Percentiles rank a stretch among this genome's conserved stretches.
Conservation (phyloP, 305 asterid species). For the Solanum hybrid region DNA sequence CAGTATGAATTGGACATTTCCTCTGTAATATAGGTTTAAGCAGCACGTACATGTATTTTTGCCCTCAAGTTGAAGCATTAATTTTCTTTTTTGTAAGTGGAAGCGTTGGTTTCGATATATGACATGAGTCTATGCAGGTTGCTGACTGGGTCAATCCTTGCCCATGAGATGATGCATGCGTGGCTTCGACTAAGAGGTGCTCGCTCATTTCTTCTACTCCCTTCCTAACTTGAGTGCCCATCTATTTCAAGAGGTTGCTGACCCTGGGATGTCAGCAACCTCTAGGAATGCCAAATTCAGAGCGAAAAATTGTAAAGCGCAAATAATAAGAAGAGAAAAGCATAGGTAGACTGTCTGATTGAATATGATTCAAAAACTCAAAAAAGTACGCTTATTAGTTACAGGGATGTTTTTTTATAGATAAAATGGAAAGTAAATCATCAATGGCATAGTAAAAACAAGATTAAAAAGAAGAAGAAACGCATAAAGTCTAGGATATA, state of each 20-base stretch:
- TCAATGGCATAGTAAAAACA: neutral
- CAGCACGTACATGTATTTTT: neutral
- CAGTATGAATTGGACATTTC: neutral
- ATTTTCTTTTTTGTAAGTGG: neutral
- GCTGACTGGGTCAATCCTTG: conserved; percentile 47
- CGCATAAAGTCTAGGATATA: neutral
- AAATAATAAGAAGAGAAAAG: neutral
- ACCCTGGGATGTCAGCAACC: neutral
- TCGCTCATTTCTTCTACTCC: neutral
- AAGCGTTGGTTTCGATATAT: neutral
- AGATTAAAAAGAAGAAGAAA: neutral
- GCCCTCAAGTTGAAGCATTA: neutral
- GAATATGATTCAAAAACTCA: neutral
- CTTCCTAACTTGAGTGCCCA: neutral
- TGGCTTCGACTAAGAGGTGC: conserved; percentile 46
- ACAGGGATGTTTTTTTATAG: neutral
- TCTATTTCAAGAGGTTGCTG: neutral
- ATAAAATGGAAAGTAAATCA: neutral
- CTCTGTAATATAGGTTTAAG: neutral
- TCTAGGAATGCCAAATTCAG: neutral
- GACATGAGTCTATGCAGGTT: conserved; percentile 20
- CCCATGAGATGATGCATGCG: conserved; percentile 60
- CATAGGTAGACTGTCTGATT: neutral
- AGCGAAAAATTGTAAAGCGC: neutral
- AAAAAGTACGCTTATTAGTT: neutral